phyloP scores from a whole-genome alignment of 164 flowering plant species.

The Paratinospora sagittata region DNA sequence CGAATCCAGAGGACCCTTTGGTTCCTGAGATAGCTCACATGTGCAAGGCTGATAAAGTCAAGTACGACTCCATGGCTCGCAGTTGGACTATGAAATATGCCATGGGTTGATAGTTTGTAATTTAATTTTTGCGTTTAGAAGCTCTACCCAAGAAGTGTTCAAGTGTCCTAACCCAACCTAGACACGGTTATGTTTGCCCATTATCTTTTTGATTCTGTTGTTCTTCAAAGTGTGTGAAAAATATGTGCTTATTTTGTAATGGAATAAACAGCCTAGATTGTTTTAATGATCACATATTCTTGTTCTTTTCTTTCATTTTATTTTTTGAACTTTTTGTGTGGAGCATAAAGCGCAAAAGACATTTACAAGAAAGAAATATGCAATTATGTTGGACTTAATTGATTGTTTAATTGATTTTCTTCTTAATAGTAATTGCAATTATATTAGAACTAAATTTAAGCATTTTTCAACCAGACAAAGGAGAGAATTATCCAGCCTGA shows the following conservation, averaged over 20 bases:
- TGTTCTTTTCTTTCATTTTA: background rate
- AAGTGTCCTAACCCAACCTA: background rate
- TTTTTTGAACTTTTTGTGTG: background rate
- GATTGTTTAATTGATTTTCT: too few relatives aligned
- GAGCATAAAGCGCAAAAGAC: too few relatives aligned
- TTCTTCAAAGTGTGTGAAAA: background rate
- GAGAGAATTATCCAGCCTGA: too few relatives aligned
- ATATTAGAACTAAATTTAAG: too few relatives aligned
- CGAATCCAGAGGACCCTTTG: slow-evolving; percentile 64
- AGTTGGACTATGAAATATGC: slow-evolving; percentile 68
- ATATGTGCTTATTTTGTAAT: background rate
- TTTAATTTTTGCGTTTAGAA: background rate
- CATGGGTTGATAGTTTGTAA: slow-evolving; percentile 26
- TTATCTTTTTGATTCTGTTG: background rate
- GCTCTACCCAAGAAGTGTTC: background rate
- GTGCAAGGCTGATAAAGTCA: slow-evolving; percentile 48
- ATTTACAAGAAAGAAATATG: too few relatives aligned
- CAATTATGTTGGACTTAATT: too few relatives aligned
- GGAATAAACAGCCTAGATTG: background rate
- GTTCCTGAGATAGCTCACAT: slow-evolving; percentile 67
- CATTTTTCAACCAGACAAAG: too few relatives aligned
- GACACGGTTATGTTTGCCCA: background rate
- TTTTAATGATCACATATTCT: background rate
- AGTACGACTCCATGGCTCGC: slow-evolving; percentile 53
- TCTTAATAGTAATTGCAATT: too few relatives aligned